Conservation (phyloP, 352 stramenopile genomes). For the Peronospora destructor region DNA sequence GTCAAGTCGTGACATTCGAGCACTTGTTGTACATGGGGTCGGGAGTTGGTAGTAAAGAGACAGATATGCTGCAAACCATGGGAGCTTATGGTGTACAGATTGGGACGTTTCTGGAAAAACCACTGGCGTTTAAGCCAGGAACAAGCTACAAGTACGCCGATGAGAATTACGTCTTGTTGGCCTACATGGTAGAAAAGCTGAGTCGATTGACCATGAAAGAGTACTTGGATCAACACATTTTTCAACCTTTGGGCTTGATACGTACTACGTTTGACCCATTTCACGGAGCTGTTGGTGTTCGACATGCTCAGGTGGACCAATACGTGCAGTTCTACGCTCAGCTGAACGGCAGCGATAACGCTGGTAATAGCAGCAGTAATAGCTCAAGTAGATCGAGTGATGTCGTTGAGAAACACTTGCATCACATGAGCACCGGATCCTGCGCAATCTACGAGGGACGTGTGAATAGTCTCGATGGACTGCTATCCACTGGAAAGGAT, state of each 20-base stretch:
- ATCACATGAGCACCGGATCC: conserved; percentile 41
- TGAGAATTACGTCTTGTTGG: conserved; percentile 49
- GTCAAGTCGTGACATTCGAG: conserved; percentile 50
- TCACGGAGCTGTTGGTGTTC: conserved; percentile 22
- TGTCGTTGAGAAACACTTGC: conserved; percentile 18
- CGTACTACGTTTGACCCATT: conserved; percentile 51
- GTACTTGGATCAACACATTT: conserved; percentile 43
- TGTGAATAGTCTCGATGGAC: conserved; percentile 29
- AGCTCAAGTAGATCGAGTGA: conserved; percentile 6
- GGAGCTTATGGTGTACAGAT: conserved; percentile 32
- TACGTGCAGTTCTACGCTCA: conserved; percentile 47
- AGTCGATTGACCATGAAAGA: conserved; percentile 30
- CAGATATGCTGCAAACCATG: conserved; percentile 11
- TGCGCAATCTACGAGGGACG: conserved; percentile 40
- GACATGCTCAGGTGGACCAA: conserved; percentile 35
- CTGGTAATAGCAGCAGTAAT: conserved; percentile 1
- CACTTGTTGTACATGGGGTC: conserved; percentile 64
- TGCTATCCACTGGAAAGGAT: conserved; percentile 46
- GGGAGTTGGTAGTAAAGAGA: conserved; percentile 25
- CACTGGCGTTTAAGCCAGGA: conserved; percentile 43
- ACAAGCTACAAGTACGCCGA: conserved; percentile 47
- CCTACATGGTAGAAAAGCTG: conserved; percentile 61
- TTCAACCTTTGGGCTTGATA: conserved; percentile 27
- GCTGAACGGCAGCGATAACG: conserved; percentile 5
- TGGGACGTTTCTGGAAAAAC: conserved; percentile 42